A percentile compares a stretch with the other conserved stretches of the same genome.
Conservation (phyloP, 2,329 filamentous ascomycete genomes). For the Hymenoscyphus fructigenus region DNA sequence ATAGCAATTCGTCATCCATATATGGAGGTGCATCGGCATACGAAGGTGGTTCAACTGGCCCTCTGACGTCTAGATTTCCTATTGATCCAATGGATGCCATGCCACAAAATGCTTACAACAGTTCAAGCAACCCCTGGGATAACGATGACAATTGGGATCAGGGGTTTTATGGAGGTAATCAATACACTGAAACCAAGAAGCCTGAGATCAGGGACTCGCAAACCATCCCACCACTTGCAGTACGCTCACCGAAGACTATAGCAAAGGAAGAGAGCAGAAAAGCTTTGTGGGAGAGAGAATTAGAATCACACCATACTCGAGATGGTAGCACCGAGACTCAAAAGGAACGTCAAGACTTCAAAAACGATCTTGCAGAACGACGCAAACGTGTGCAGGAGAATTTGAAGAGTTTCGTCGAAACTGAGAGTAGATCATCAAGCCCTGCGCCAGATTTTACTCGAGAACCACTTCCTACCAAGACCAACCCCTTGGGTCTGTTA, state of each 20-base stretch:
- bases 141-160: slow-evolving; percentile 33
- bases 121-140: slow-evolving; percentile 48
- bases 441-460: slow-evolving; percentile 35
- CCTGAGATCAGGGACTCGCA: slow-evolving; percentile 16
- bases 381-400: slow-evolving; percentile 71
- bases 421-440: slow-evolving; percentile 48
- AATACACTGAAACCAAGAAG: slow-evolving; percentile 16
- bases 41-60: slow-evolving; percentile 46
- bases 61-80: slow-evolving; percentile 42
- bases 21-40: slow-evolving; percentile 52
- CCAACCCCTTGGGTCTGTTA: slow-evolving; percentile 63
- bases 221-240: slow-evolving; percentile 16
- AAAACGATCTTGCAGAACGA: slow-evolving; percentile 68
- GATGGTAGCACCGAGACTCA: slow-evolving; percentile 50
- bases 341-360: slow-evolving; percentile 67
- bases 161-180: slow-evolving; percentile 19
- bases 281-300: slow-evolving; percentile 33
- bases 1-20: slow-evolving; percentile 79
- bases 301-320: slow-evolving; percentile 42
- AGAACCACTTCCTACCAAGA: slow-evolving; percentile 37
- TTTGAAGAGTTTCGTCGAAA: slow-evolving; percentile 66
- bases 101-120: slow-evolving; percentile 36
- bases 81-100: slow-evolving; percentile 35
- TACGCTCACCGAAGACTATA: slow-evolving; percentile 21
- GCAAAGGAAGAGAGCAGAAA: slow-evolving; percentile 17